phyloP scores from a whole-genome alignment of 2,329 filamentous ascomycete species.

The Cercospora brassicicola region DNA sequence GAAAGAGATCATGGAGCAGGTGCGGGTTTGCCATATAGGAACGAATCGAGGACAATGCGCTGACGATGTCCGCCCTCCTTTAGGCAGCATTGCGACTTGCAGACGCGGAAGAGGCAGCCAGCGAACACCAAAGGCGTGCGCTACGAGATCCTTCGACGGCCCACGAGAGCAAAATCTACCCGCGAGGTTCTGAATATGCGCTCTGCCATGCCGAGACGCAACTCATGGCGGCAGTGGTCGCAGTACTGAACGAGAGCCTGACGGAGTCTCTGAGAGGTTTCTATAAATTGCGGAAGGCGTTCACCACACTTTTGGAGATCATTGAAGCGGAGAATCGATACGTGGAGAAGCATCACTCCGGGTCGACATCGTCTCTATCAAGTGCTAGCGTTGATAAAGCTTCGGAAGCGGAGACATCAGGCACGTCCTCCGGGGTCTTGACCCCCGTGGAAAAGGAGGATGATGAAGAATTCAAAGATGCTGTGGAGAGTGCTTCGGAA shows the following conservation, averaged over 20 bases:
- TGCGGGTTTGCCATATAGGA: background rate
- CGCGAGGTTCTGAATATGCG: constrained; percentile 81
- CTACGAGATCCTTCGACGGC: constrained; percentile 60
- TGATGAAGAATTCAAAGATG: constrained; percentile 59
- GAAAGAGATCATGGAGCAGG: constrained; percentile 82
- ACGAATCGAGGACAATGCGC: background rate
- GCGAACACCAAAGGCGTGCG: constrained; percentile 70
- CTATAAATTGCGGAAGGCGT: constrained; percentile 88
- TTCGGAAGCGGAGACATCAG: constrained; percentile 11
- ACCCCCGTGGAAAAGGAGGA: constrained; percentile 37
- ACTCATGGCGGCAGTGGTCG: constrained; percentile 84
- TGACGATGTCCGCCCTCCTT: background rate
- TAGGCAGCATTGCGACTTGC: constrained; percentile 66
- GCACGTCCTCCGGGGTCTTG: constrained; percentile 22
- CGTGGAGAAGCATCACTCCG: constrained; percentile 41
- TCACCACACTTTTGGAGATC: constrained; percentile 75
- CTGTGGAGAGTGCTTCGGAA: constrained; percentile 51
- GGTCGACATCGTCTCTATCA: constrained; percentile 3
- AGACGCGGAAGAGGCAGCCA: constrained; percentile 74
- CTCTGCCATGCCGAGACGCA: constrained; percentile 82
- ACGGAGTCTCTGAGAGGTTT: constrained; percentile 90
- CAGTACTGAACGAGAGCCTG: constrained; percentile 86
- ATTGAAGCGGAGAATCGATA: constrained; percentile 70
- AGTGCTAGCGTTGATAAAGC: constrained; percentile 7
- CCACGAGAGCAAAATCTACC: constrained; percentile 67